These are phyloP conservation scores for Phycomyces nitens DNA, from an alignment of 192 early-diverging fungal species.

Conservation along the genomic window DNA sequence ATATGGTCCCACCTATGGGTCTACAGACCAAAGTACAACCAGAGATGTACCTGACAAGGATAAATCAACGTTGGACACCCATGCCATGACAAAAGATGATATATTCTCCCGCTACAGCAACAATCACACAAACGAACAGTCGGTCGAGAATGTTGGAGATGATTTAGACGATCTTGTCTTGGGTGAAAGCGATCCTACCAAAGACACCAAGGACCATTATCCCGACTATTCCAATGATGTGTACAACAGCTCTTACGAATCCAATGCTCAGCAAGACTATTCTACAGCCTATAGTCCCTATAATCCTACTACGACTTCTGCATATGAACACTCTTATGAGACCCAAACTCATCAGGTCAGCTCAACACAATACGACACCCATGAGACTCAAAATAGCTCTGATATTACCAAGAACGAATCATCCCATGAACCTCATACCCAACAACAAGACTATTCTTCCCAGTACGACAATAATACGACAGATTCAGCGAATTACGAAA, in stretches of 20 bases:
- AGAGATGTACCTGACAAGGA: background rate
- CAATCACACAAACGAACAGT: background rate
- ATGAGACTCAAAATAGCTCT: too few species aligned
- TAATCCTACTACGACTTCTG: background rate
- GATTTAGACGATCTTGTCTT: constrained; percentile 27
- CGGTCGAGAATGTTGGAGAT: background rate
- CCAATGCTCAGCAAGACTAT: background rate
- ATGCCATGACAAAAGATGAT: background rate
- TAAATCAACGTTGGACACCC: background rate
- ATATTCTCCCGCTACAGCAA: background rate
- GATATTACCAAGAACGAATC: background rate
- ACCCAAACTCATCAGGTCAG: background rate
- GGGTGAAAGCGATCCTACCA: constrained; percentile 5
- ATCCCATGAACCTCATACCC: background rate
- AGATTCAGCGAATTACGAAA: background rate
- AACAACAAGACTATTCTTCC: background rate
- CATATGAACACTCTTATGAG: background rate
- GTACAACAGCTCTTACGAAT: constrained; percentile 3
- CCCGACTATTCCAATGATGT: background rate
- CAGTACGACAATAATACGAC: background rate
- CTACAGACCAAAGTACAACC: background rate
- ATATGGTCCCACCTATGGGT: background rate
- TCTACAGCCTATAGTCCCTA: background rate
- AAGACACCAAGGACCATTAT: background rate
- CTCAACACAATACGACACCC: too few species aligned